phyloP scores from a whole-genome alignment of 768 basidiomycete species.

The Leucocoprinus birnbaumii region DNA sequence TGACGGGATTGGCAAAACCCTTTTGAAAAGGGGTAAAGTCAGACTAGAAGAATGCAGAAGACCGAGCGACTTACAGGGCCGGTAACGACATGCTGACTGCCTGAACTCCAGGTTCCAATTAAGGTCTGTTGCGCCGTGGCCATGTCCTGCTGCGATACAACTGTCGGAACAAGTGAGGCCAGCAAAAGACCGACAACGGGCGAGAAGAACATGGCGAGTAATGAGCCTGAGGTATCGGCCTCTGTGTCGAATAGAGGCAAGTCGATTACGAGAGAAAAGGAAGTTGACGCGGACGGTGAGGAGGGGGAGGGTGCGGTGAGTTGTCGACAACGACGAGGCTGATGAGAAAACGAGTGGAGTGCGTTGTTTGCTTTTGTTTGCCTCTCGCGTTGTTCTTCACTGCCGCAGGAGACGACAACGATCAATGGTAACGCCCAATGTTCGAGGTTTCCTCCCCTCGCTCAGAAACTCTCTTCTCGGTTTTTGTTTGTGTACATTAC shows the following conservation, averaged over 20 bases:
- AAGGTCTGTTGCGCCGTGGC: slow-evolving; percentile 24
- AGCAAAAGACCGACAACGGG: slow-evolving; percentile 36
- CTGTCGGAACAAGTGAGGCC: slow-evolving; percentile 30
- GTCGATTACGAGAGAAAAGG: not conserved
- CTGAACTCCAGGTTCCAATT: slow-evolving; percentile 84
- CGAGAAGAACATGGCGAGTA: slow-evolving; percentile 36
- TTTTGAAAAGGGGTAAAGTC: slow-evolving; percentile 27
- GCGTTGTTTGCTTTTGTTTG: slow-evolving; percentile 28
- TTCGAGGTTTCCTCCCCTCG: not conserved
- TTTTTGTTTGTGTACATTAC: no score
- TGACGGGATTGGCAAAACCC: slow-evolving; percentile 84
- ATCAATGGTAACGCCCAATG: not conserved
- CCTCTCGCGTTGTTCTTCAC: slow-evolving; percentile 17
- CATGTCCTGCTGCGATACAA: slow-evolving; percentile 2
- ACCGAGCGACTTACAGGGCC: slow-evolving; percentile 63
- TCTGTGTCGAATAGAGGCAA: not conserved
- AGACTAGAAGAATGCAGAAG: slow-evolving; percentile 1
- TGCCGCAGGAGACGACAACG: slow-evolving; percentile 3
- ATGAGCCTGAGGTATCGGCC: slow-evolving; percentile 9
- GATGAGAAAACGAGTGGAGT: slow-evolving; percentile 27
- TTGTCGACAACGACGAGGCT: slow-evolving; percentile 23
- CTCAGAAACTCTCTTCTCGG: no score
- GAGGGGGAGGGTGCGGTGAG: slow-evolving; percentile 12
- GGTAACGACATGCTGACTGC: slow-evolving; percentile 71
- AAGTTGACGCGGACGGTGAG: slow-evolving; percentile 10